Evolutionary conservation across 2,329 filamentous ascomycete species (phyloP).

Genomic region (Neonectria neomacrospora): DNA sequence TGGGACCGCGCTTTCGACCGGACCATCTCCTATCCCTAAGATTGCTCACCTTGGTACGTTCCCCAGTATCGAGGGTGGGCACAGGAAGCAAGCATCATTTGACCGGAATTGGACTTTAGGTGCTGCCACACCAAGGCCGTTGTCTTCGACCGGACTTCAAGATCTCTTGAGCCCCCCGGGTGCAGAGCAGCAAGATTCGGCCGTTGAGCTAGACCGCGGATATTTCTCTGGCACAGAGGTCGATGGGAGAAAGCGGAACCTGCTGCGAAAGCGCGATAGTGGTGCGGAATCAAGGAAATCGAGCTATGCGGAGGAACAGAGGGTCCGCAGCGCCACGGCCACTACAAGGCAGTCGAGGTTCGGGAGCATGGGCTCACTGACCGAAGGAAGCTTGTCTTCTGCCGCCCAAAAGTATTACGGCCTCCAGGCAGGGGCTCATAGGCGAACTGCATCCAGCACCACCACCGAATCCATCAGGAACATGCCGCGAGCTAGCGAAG

Average conservation of each 20-base stretch:
- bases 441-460: slow-evolving; percentile 70
- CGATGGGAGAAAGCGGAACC: slow-evolving; percentile 79
- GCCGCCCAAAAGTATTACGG: slow-evolving; percentile 78
- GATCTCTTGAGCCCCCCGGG: slow-evolving; percentile 55
- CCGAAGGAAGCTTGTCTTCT: slow-evolving; percentile 69
- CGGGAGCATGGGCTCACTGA: slow-evolving; percentile 80
- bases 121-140: slow-evolving; percentile 59
- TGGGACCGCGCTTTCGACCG: slow-evolving; percentile 37
- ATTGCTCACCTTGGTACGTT: slow-evolving; percentile 57
- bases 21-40: slow-evolving; percentile 50
- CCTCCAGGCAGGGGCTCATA: slow-evolving; percentile 58
- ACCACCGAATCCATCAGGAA: slow-evolving; percentile 66
- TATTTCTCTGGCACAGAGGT: slow-evolving; percentile 93
- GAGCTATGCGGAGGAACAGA: slow-evolving; percentile 81
- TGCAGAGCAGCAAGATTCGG: slow-evolving; percentile 58
- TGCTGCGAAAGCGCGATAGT: slow-evolving; percentile 82
- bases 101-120: slow-evolving; percentile 77
- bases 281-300: slow-evolving; percentile 73
- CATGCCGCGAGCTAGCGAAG: slow-evolving; percentile 64
- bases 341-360: slow-evolving; percentile 80
- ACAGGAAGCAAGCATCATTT: slow-evolving; percentile 76
- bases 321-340: slow-evolving; percentile 71
- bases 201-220: slow-evolving; percentile 79
- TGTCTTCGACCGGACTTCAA: slow-evolving; percentile 64
- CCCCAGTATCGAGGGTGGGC: slow-evolving; percentile 53